Base-by-base conservation (phyloP, 2,329 filamentous ascomycete genomes). In the Aureobasidium sp. region DNA sequence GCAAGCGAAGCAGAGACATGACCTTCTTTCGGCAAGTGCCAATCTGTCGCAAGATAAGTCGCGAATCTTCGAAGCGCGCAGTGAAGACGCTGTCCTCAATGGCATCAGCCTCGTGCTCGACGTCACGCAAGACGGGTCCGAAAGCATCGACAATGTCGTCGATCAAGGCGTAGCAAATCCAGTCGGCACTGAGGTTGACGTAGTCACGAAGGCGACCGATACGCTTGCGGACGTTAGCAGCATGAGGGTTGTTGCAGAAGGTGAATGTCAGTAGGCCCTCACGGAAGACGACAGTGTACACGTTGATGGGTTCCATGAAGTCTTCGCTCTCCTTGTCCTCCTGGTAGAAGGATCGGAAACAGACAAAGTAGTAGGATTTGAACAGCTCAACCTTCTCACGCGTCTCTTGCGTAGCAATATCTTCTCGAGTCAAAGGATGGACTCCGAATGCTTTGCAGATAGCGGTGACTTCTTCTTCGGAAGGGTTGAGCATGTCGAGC, bases 331-430 rank as follows among this genome's bases (percentile, higher is more conserved):
- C 83, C 68, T 90, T 87, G 68, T 95, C 89, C 67, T 90, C 80
- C 61, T 93, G 88, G 68, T 85, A 89, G 79, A 97, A 99, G 1
- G 92, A 96, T 59, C 93, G 87, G 82, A 97, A 99, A 74, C 90
- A 96, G 56, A 96, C 90, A 74, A 99, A 97, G 77, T 99, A 99
- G 78, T 99, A 99, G 45, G 91, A 91, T 27, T 90, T 89, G 78
- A 99, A 99, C 27, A 99, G 82, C 76, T 99, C 94, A 62, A 99
- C 96, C 80, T 99, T 99, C 78, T 99, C 94, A 47, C 94, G 91
- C 12, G 92, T 89, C 76, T 99, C 94, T 73, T 97, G 91, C 0
- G 90, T 96, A 64, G 88, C 87, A 68, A 99, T 97, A 79, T 99
- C 94, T 75, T 99, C 94, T 42, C 93, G 90, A 0, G 94, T 99